Evolutionary conservation across 2,329 filamentous ascomycete species (phyloP).

Genomic region (Teratosphaeria destructans): DNA sequence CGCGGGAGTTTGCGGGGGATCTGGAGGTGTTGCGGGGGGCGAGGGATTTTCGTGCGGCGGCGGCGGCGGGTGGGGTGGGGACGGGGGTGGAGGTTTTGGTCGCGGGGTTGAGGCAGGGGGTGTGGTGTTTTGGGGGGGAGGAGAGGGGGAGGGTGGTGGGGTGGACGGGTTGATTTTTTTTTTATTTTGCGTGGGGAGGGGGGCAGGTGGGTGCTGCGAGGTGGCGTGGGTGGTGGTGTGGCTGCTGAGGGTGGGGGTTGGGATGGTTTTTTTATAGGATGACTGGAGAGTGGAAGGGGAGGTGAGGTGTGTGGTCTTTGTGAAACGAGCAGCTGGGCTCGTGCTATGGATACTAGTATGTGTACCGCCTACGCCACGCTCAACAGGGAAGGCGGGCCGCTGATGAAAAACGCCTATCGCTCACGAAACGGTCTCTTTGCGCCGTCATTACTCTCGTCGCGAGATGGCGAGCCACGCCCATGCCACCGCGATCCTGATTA

Average conservation of each 20-base stretch:
- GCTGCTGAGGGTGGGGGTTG: neutral
- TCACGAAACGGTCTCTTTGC: neutral
- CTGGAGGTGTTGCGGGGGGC: constrained; percentile 59
- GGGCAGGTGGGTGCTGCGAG: neutral
- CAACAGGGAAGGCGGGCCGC: neutral
- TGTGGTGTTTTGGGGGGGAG: constrained; percentile 47
- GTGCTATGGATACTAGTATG: neutral
- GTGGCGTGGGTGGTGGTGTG: neutral
- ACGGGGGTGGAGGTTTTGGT: constrained; percentile 52
- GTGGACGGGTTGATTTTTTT: neutral
- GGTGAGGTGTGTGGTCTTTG: neutral
- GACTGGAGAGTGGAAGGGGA: neutral
- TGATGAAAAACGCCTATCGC: neutral
- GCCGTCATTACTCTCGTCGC: neutral
- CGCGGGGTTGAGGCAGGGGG: constrained; percentile 58
- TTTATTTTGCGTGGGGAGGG: neutral
- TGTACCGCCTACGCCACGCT: neutral
- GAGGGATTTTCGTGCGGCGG: constrained; percentile 53
- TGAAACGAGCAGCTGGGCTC: neutral
- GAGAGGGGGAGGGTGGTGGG: constrained; percentile 36
- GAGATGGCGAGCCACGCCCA: neutral
- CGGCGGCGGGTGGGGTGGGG: constrained; percentile 37
- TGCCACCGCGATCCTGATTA: neutral
- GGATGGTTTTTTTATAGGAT: neutral
- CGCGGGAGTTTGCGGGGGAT: constrained; percentile 62